Base-by-base conservation (phyloP, 805 yeast species). In the Hanseniaspora pseudoguilliermondii region DNA sequence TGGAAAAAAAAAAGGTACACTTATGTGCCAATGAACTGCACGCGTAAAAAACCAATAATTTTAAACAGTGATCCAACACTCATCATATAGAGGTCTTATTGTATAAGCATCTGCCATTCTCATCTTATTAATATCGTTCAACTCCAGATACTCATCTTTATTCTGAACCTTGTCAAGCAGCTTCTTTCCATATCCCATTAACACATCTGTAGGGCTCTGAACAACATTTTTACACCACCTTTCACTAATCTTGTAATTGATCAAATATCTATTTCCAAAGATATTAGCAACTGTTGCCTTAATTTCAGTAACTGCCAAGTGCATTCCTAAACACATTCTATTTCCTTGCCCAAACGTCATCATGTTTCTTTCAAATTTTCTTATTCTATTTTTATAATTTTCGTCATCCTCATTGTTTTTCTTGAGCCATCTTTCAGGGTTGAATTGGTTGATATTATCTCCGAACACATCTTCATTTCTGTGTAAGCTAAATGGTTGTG, bases 281-380 rank as follows among this genome's bases (percentile, higher is more conserved):
- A 84, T 64, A 57, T 75, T 74, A 10, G 81, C 78, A 32, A 80
- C 62, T 13, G 76, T 74, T 44, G 81, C 62, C 63, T 82, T 83
- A 73, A 83, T 81, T 63, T 83, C 89, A 43, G 78, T 76, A 20
- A 77, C 66, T 0, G 89, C 89, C 42, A 84, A 64, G 63, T 83
- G 74, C 80, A 80, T 76, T 0, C 91, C 90, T 54, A 83, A 69
- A 62, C 91, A 84, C 88, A 83, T 82, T 59, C 88, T 69, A 21
- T 81, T 73, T 2, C 90, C 91, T 42, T 80, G 77, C 0, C 90
- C 89, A 69, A 84, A 84, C 0, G 84, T 81, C 75, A 83, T 76
- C 73, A 82, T 76, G 60, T 73, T 72, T 53, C 70, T 73, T 57
- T 73, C 72, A 79, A 81, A 82, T 9, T 54, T 55, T 54, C 68